Percentiles rank a stretch among this genome's conserved stretches.
phyloP scores from a whole-genome alignment of 1,139 yeast genomes.

The Diutina ranongensis region DNA sequence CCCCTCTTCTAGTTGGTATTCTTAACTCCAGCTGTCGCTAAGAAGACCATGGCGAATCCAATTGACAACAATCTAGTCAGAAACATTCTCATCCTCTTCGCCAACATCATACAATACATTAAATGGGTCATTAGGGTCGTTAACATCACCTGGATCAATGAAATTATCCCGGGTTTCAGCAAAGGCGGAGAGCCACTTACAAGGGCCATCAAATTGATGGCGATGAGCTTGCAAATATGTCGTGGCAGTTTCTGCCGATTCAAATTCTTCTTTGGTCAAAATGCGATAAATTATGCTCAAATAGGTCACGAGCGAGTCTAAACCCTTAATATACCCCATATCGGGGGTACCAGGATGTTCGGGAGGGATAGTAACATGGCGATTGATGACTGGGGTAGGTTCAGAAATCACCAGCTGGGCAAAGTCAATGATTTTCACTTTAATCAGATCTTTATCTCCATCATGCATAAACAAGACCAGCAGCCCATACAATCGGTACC shows the following conservation, averaged over 20 bases:
- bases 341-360: slow-evolving; percentile 54
- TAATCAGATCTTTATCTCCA: slow-evolving; percentile 34
- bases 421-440: slow-evolving; percentile 80
- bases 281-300: slow-evolving; percentile 43
- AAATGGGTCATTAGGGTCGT: slow-evolving; percentile 10
- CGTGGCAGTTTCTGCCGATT: slow-evolving; percentile 7
- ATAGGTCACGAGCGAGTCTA: slow-evolving; percentile 53
- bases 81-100: slow-evolving; percentile 5
- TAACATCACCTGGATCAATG: neutral
- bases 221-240: slow-evolving; percentile 6
- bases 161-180: slow-evolving; percentile 8
- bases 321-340: slow-evolving; percentile 75
- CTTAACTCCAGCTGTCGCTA: too few species aligned
- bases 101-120: slow-evolving; percentile 5
- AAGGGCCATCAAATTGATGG: slow-evolving; percentile 6
- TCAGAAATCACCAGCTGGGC: slow-evolving; percentile 77
- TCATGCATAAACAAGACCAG: slow-evolving; percentile 85
- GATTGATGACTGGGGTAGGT: slow-evolving; percentile 15
- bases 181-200: slow-evolving; percentile 9
- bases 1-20: neutral
- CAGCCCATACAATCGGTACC: slow-evolving; percentile 91
- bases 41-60: neutral
- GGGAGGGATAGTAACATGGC: slow-evolving; percentile 39
- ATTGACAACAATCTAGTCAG: neutral
- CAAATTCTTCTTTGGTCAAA: slow-evolving; percentile 20